A percentile compares a stretch with the other conserved stretches of the same genome.
These are phyloP conservation scores for Microsporum canis DNA, from an alignment of 2,329 filamentous ascomycete species.

Conservation along the genomic window DNA sequence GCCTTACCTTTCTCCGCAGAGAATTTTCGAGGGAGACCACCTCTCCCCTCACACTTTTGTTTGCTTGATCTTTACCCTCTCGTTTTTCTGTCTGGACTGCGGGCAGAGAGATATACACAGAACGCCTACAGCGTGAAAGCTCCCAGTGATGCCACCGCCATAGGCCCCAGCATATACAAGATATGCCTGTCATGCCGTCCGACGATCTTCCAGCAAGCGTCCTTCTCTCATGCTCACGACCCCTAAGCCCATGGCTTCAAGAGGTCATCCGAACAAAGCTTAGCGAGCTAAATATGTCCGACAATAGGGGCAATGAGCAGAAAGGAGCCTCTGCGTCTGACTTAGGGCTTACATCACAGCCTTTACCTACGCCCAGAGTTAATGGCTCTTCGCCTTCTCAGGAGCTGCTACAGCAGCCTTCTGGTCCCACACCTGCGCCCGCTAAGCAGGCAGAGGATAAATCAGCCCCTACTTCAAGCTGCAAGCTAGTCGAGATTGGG, in stretches of 20 bases:
- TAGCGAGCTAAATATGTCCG: neutral
- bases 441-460: neutral
- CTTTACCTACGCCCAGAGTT: neutral
- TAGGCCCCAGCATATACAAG: neutral
- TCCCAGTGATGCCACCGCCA: neutral
- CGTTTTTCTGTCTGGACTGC: neutral
- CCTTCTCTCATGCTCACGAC: neutral
- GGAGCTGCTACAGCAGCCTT: neutral
- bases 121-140: neutral
- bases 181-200: neutral
- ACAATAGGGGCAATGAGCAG: neutral
- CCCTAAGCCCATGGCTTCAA: neutral
- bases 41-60: neutral
- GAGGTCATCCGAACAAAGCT: neutral
- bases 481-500: neutral
- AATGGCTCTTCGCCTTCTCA: neutral
- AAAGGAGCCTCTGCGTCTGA: neutral
- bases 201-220: neutral
- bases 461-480: neutral
- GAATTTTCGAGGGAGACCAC: neutral
- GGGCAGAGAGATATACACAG: neutral
- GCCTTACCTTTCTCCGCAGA: neutral
- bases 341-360: neutral
- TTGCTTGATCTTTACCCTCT: neutral
- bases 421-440: neutral